phyloP scores from a whole-genome alignment of 2,329 filamentous ascomycete species.

The Diaporthe destruens region DNA sequence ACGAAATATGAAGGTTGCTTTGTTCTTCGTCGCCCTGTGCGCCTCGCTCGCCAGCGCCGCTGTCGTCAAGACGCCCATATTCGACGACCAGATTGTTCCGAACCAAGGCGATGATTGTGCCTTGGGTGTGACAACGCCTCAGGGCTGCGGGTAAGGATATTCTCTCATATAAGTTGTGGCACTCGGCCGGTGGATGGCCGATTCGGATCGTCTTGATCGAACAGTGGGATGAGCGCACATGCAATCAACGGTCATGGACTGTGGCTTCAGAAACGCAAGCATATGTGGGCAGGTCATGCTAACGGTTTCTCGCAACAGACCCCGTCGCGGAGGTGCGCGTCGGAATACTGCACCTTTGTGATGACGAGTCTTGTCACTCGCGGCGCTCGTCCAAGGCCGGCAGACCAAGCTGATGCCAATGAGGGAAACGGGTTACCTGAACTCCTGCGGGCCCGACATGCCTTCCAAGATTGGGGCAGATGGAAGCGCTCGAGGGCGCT shows the following conservation, averaged over 20 bases:
- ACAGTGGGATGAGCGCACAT: too few species aligned
- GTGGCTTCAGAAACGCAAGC: not conserved
- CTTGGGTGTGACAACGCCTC: conserved; percentile 67
- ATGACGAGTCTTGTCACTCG: not conserved
- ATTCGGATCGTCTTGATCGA: not conserved
- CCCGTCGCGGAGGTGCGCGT: conserved; percentile 37
- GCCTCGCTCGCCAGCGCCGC: conserved; percentile 63
- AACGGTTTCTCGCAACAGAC: conserved; percentile 10
- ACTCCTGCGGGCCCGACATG: not conserved
- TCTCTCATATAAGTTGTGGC: not conserved
- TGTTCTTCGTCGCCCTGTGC: conserved; percentile 57
- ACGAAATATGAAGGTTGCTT: conserved; percentile 57
- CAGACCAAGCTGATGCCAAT: not conserved
- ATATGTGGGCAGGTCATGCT: not conserved
- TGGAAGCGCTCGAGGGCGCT: not conserved
- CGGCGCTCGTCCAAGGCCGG: not conserved
- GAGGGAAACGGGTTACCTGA: not conserved
- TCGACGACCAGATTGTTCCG: conserved; percentile 63
- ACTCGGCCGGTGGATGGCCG: not conserved
- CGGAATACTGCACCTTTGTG: conserved; percentile 32
- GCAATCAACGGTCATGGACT: not conserved
- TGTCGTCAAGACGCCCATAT: conserved; percentile 68
- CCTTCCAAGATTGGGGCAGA: not conserved
- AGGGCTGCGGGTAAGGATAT: conserved; percentile 67
- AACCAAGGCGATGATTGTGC: conserved; percentile 64